These are phyloP conservation scores for Colletotrichum caudatum DNA, from an alignment of 2,329 filamentous ascomycete genomes.

Conservation along the genomic window DNA sequence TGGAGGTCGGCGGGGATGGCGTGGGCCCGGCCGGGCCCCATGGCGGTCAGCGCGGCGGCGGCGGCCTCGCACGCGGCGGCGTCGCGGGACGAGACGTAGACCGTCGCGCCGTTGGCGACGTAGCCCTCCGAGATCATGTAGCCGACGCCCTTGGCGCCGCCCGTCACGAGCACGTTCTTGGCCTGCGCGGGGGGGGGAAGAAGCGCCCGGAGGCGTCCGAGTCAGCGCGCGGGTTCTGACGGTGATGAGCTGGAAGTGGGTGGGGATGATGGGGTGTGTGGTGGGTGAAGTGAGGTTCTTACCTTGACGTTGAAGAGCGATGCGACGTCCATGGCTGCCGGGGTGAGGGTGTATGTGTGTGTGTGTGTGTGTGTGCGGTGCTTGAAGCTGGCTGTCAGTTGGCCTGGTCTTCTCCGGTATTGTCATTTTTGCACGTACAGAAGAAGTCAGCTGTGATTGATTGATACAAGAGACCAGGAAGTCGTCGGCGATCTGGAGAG, in stretches of 20 bases:
- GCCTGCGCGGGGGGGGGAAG: slow-evolving; percentile 50
- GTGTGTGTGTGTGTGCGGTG: not conserved
- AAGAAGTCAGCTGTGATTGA: not conserved
- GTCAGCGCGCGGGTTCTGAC: not conserved
- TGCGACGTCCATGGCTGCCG: slow-evolving; percentile 63
- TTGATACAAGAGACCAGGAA: no score
- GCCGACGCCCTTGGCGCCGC: slow-evolving; percentile 72
- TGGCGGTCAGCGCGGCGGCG: slow-evolving; percentile 66
- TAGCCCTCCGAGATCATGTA: slow-evolving; percentile 77
- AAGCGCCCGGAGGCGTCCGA: not conserved
- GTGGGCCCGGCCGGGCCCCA: slow-evolving; percentile 64
- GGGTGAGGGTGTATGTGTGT: not conserved
- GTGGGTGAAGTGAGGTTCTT: slow-evolving; percentile 22
- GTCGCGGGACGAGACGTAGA: slow-evolving; percentile 76
- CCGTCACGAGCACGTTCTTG: slow-evolving; percentile 70
- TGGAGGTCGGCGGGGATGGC: slow-evolving; percentile 75
- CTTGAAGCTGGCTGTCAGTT: not conserved
- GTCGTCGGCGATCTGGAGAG: not conserved
- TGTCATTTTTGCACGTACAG: no score
- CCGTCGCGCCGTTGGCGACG: slow-evolving; percentile 71
- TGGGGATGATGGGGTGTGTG: no score
- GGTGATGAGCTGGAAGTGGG: not conserved
- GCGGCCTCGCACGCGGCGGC: slow-evolving; percentile 67
- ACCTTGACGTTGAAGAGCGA: slow-evolving; percentile 72
- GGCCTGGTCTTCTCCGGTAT: not conserved